Base-by-base conservation (phyloP, 345 rosid genomes). In the Zanthoxylum bungeanum region DNA sequence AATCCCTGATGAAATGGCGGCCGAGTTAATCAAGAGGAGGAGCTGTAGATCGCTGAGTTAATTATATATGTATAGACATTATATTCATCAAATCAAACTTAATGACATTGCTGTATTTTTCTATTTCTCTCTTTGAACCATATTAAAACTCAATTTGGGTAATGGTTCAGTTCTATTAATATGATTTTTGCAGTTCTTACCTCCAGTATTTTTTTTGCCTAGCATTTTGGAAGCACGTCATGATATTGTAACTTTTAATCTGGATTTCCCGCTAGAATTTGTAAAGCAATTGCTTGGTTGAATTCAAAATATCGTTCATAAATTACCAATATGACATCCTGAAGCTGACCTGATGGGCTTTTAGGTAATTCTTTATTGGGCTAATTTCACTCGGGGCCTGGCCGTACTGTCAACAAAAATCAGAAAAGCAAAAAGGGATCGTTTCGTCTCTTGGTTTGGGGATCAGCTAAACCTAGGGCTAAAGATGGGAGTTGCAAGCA, bases 401-500 rank as follows among this genome's bases (percentile, higher is more conserved):
- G n/a, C n/a, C n/a, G n/a, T n/a, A n/a, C n/a, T n/a, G n/a, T n/a
- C n/a, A n/a, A n/a, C n/a, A 44, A 44, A 44, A 44, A 44, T 40
- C 2, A 7, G 36, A 58, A 50, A n/a, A n/a, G 63, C 57, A 2
- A 22, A 52, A 22, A 52, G 63, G 12, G 40, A 31, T 58, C 40
- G 0, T 3, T 28, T 2, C 1, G 57, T 52, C 16, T 21, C 55
- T n/a, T 1, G 27, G 22, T 17, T 17, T 24, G 33, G 4, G 47
- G 17, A 5, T 63, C 52, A 28, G 56, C n/a, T 60, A 39, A 39
- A 57, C 56, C 33, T 50, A 53, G 17, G 52, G 34, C 61, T 47
- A 73, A 72, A 63, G 50, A 87, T 89, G 91, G 89, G 90, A 61
- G 34, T 85, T 14, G 84, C 71, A 49, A 68, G 66, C 69, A 88